Evolutionary conservation across 2,329 filamentous ascomycete species (phyloP).

Genomic region (Colletotrichum eremochloae): DNA sequence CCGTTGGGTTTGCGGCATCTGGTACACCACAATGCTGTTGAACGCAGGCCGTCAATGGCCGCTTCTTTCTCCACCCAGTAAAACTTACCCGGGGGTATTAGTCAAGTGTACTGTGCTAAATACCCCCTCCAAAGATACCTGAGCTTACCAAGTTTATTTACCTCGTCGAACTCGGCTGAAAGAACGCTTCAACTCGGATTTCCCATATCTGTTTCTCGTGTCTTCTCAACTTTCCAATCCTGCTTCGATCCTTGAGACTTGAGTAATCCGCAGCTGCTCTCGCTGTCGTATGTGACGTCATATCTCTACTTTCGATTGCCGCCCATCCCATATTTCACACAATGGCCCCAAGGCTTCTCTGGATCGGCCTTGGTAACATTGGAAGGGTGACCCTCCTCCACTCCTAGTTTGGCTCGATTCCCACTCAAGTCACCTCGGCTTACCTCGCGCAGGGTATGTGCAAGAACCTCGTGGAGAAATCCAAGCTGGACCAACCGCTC

Average conservation of each 20-base stretch:
- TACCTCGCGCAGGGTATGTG: conserved; percentile 76
- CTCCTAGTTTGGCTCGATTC: conserved; percentile 17
- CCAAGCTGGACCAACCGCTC: conserved; percentile 76
- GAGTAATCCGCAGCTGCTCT: background rate
- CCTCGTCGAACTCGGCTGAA: background rate
- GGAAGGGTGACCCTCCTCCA: conserved; percentile 72
- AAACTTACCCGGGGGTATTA: too few species aligned
- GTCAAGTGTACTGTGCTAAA: too few species aligned
- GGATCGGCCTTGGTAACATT: conserved; percentile 91
- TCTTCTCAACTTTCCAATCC: background rate
- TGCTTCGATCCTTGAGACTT: background rate
- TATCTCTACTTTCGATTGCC: background rate
- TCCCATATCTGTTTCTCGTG: background rate
- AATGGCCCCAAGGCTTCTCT: conserved; percentile 76
- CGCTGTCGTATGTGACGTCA: background rate
- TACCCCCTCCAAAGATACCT: too few species aligned
- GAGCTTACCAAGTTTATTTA: conserved; percentile 9
- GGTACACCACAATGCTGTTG: background rate
- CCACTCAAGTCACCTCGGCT: conserved; percentile 32
- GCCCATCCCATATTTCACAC: background rate
- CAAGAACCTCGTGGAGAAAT: conserved; percentile 86
- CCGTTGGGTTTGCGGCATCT: background rate
- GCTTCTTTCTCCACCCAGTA: background rate
- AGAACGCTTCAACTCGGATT: background rate
- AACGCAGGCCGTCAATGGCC: background rate